These are phyloP conservation scores for Penicillium freii DNA, from an alignment of 2,329 filamentous ascomycete species.

Conservation along the genomic window DNA sequence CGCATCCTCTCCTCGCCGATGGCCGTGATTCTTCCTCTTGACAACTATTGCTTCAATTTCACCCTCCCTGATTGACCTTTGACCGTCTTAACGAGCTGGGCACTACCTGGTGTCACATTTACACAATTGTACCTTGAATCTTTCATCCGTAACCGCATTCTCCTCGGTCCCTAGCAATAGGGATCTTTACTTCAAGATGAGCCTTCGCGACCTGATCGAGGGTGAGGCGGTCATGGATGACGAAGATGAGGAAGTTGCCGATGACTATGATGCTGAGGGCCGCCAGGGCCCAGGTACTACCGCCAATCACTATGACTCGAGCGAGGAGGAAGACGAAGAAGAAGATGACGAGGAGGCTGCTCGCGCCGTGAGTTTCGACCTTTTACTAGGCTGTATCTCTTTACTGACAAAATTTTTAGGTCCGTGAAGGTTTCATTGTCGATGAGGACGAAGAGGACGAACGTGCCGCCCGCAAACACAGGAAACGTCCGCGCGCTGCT, in stretches of 20 bases:
- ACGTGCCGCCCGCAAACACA: slow-evolving; percentile 61
- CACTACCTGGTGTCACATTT: slow-evolving; percentile 11
- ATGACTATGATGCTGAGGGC: slow-evolving; percentile 64
- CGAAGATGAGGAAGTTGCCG: slow-evolving; percentile 78
- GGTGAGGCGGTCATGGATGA: slow-evolving; percentile 84
- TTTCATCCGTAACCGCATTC: slow-evolving; percentile 4
- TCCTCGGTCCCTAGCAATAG: slow-evolving; percentile 13
- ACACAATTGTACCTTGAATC: slow-evolving; percentile 7
- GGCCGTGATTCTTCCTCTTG: slow-evolving; percentile 19
- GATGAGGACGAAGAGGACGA: slow-evolving; percentile 82
- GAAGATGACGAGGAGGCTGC: slow-evolving; percentile 88
- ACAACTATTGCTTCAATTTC: slow-evolving; percentile 16
- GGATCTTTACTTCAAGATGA: slow-evolving; percentile 50
- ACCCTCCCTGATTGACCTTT: slow-evolving; percentile 6
- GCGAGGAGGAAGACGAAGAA: slow-evolving; percentile 87
- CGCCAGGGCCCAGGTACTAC: slow-evolving; percentile 41
- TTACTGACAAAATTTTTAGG: slow-evolving; percentile 50
- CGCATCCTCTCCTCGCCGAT: slow-evolving; percentile 22
- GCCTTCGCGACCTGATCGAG: slow-evolving; percentile 68
- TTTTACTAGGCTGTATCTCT: neutral
- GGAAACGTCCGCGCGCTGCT: slow-evolving; percentile 68
- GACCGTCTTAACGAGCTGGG: slow-evolving; percentile 8
- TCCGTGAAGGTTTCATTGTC: slow-evolving; percentile 93
- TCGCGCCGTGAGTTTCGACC: slow-evolving; percentile 58
- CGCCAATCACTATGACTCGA: slow-evolving; percentile 66